Conservation (phyloP, 2,329 filamentous ascomycete species). For the Beauveria rudraprayagi region DNA sequence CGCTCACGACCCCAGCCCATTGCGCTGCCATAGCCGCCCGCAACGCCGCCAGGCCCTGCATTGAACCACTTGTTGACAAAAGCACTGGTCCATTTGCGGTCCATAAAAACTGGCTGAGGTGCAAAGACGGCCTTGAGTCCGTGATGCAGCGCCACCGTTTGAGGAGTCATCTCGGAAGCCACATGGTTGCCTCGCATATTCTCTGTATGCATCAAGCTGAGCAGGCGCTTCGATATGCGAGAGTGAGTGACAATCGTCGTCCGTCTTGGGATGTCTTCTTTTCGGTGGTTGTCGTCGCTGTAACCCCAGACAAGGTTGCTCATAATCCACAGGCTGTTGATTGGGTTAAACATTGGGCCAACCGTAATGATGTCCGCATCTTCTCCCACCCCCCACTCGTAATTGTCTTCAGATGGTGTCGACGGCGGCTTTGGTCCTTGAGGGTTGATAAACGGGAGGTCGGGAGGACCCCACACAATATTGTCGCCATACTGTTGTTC, state of each 20-base stretch:
- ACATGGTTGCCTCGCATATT: slow-evolving; percentile 67
- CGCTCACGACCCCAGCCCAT: slow-evolving; percentile 53
- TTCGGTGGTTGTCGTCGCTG: slow-evolving; percentile 38
- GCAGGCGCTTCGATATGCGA: slow-evolving; percentile 60
- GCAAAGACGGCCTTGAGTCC: slow-evolving; percentile 72
- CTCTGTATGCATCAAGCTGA: slow-evolving; percentile 72
- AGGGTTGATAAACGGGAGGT: slow-evolving; percentile 52
- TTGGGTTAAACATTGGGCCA: slow-evolving; percentile 71
- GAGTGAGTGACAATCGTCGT: slow-evolving; percentile 73
- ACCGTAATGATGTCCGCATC: slow-evolving; percentile 68
- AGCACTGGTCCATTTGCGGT: slow-evolving; percentile 58
- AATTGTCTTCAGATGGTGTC: slow-evolving; percentile 53
- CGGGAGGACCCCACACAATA: slow-evolving; percentile 59
- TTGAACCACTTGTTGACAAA: slow-evolving; percentile 53
- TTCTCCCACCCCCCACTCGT: slow-evolving; percentile 69
- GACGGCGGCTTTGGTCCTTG: slow-evolving; percentile 57
- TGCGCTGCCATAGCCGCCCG: slow-evolving; percentile 46
- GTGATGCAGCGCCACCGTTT: slow-evolving; percentile 65
- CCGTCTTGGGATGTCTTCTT: slow-evolving; percentile 56
- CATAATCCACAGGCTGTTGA: slow-evolving; percentile 66
- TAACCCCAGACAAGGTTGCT: slow-evolving; percentile 62
- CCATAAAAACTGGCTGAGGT: slow-evolving; percentile 72
- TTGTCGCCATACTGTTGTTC: slow-evolving; percentile 42
- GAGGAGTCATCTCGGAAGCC: slow-evolving; percentile 72
- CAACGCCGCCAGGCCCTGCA: slow-evolving; percentile 45